Conservation (phyloP, 345 rosid species). For the Microthlaspi erraticum region DNA sequence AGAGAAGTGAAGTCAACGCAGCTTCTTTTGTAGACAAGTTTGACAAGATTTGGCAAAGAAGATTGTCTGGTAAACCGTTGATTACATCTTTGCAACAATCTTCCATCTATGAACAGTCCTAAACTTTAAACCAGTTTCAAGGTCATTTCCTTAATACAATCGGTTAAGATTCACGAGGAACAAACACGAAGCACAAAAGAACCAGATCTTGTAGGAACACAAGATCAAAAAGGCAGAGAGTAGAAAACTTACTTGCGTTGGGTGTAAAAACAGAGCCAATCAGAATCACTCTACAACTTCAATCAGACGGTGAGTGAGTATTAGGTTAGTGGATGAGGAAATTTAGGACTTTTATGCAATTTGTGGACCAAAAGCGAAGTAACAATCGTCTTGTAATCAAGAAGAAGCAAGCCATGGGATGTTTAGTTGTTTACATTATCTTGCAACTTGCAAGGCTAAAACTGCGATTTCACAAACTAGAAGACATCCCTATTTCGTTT, state of each 20-base stretch:
- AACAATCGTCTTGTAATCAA: not conserved
- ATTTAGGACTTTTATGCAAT: slow-evolving; percentile 4
- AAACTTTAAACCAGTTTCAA: slow-evolving; percentile 23
- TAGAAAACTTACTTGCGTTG: slow-evolving; percentile 18
- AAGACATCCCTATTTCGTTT: not conserved
- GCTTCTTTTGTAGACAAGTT: slow-evolving; percentile 38
- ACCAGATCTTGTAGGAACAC: slow-evolving; percentile 26
- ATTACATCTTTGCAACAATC: slow-evolving; percentile 25
- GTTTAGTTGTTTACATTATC: not conserved
- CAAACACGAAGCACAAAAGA: not conserved
- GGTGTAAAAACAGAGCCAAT: slow-evolving; percentile 14
- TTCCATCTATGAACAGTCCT: slow-evolving; percentile 17
- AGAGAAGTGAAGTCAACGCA: slow-evolving; percentile 42
- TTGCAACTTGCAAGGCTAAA: not conserved
- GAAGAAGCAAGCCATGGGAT: not conserved
- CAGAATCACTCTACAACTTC: not conserved
- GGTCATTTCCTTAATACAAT: not conserved
- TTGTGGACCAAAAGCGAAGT: not conserved
- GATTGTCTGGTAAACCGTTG: slow-evolving; percentile 35
- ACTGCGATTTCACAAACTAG: not conserved
- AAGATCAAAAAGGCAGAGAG: slow-evolving; percentile 19
- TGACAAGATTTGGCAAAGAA: slow-evolving; percentile 44
- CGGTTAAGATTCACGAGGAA: too few relatives aligned
- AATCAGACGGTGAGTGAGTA: slow-evolving; percentile 5
- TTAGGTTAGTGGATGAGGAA: not conserved